Conservation (phyloP, 306 rosid species). For the Macrotyloma uniflorum region DNA sequence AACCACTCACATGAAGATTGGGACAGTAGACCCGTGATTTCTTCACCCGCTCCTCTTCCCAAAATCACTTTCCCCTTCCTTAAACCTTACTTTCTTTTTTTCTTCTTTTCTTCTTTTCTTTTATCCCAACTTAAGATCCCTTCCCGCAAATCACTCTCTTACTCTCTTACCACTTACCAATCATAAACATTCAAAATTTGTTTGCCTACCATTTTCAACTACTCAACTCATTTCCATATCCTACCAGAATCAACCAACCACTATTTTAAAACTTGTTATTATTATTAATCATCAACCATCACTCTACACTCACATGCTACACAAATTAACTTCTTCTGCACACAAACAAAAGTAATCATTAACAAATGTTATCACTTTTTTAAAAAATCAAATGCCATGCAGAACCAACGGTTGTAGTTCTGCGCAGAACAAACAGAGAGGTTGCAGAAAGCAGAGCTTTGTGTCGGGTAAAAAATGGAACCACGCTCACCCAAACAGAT, state of each 20-base stretch:
- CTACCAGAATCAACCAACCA: no score
- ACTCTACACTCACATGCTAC: background rate
- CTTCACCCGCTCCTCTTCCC: background rate
- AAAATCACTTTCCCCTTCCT: background rate
- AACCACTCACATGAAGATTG: conserved; percentile 28
- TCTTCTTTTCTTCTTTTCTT: no score
- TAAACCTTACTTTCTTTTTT: background rate
- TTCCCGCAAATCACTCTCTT: conserved; percentile 27
- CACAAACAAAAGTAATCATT: background rate
- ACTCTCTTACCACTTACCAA: background rate
- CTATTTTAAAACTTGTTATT: no score
- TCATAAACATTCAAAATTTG: background rate
- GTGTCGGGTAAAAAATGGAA: conserved; percentile 34
- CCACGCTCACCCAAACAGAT: conserved; percentile 40
- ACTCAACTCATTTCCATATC: no score
- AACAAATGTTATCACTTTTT: background rate
- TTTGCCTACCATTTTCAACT: no score
- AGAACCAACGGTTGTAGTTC: background rate
- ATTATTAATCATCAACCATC: background rate
- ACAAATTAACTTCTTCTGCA: background rate
- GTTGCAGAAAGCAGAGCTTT: conserved; percentile 1
- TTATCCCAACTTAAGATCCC: conserved; percentile 1
- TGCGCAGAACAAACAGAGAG: background rate
- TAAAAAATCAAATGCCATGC: background rate
- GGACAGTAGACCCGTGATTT: conserved; percentile 43